Conservation (phyloP, 2,329 filamentous ascomycete genomes). For the Beauveria medogensis region DNA sequence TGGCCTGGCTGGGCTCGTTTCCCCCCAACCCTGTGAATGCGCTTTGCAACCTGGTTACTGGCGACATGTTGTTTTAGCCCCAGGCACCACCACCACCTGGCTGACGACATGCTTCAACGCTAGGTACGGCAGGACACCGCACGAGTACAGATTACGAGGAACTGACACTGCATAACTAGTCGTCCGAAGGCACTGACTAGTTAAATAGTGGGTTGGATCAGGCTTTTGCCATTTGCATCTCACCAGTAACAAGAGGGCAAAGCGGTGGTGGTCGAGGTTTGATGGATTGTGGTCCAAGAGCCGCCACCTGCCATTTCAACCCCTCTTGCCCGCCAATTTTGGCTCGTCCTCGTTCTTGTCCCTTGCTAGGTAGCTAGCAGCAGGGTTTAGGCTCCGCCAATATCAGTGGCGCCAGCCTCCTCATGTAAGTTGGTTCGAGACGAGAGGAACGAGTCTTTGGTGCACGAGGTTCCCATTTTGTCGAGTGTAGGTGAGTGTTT, state of each 20-base stretch:
- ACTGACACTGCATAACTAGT: background rate
- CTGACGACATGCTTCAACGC: conserved; percentile 1
- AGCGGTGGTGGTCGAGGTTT: background rate
- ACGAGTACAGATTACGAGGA: background rate
- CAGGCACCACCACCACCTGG: conserved; percentile 1
- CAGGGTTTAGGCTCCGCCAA: conserved; percentile 4
- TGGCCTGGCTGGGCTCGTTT: background rate
- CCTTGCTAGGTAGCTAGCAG: background rate
- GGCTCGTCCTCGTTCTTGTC: background rate
- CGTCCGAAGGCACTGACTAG: conserved; percentile 9
- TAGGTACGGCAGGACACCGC: background rate
- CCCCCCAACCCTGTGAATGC: background rate
- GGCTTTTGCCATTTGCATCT: background rate
- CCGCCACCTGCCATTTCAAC: background rate
- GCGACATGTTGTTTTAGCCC: background rate
- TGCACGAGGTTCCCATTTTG: background rate
- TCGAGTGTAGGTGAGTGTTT: background rate
- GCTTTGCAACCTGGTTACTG: background rate
- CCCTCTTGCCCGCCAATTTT: background rate
- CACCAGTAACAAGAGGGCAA: background rate
- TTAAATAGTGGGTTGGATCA: background rate
- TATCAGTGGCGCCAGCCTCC: background rate
- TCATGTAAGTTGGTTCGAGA: background rate
- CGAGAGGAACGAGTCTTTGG: background rate
- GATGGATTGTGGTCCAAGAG: background rate